Conservation (phyloP, 2,329 filamentous ascomycete species). For the Colletotrichum sidae region DNA sequence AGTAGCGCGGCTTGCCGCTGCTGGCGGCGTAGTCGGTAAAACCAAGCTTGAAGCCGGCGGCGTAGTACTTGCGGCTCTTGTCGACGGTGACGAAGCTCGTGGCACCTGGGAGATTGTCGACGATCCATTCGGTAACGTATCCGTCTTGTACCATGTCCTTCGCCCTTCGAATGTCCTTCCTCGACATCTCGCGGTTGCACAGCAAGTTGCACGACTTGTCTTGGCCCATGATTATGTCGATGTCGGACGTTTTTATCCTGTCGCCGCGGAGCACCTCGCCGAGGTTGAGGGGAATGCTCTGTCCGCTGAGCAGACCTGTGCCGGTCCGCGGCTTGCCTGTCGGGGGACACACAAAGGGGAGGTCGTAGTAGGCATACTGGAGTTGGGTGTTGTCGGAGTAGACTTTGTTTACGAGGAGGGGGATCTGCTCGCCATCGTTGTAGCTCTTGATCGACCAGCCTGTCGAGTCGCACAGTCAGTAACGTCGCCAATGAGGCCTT, state of each 20-base stretch:
- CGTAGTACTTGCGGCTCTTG: constrained; percentile 87
- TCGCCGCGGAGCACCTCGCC: constrained; percentile 90
- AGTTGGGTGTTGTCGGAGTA: constrained; percentile 90
- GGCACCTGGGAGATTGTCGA: constrained; percentile 89
- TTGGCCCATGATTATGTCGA: constrained; percentile 81
- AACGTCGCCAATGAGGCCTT: not conserved
- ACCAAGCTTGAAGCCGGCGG: constrained; percentile 89
- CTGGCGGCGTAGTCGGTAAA: constrained; percentile 74
- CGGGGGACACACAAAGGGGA: constrained; percentile 87
- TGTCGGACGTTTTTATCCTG: constrained; percentile 85
- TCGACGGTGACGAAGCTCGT: constrained; percentile 91
- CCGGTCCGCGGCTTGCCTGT: constrained; percentile 75
- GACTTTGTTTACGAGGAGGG: constrained; percentile 91
- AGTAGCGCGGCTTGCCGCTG: constrained; percentile 73
- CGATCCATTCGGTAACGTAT: constrained; percentile 93
- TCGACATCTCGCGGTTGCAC: constrained; percentile 75
- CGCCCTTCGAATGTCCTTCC: constrained; percentile 74
- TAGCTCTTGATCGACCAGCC: constrained; percentile 89
- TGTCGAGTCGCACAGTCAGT: constrained; percentile 41
- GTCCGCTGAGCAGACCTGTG: constrained; percentile 77
- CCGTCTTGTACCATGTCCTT: constrained; percentile 80
- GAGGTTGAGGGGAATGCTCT: constrained; percentile 84
- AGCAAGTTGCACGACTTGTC: constrained; percentile 80
- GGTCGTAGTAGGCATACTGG: constrained; percentile 91
- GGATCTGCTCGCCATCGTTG: constrained; percentile 79